Conservation (phyloP, 768 basidiomycete species). For the Auricularia sp. region DNA sequence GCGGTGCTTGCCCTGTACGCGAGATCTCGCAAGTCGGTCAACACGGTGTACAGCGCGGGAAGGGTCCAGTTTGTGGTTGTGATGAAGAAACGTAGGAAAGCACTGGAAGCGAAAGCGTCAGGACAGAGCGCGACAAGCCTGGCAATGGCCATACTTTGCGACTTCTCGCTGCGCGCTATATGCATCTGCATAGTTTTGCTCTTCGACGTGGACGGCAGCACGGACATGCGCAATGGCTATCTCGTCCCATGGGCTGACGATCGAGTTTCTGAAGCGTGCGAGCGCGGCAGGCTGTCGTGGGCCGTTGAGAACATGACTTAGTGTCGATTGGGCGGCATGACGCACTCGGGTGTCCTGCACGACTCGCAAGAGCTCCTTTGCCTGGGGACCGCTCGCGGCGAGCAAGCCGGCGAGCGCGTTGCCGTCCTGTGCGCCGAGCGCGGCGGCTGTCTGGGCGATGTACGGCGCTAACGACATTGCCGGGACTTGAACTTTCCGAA, state of each 20-base stretch:
- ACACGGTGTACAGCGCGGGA: slow-evolving; percentile 68
- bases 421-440: not conserved
- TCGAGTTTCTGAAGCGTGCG: slow-evolving; percentile 45
- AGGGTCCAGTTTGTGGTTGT: slow-evolving; percentile 81
- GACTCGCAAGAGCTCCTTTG: not conserved
- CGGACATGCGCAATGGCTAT: slow-evolving; percentile 76
- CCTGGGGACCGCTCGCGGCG: not conserved
- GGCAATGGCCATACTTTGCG: slow-evolving; percentile 33
- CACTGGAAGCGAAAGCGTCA: slow-evolving; percentile 24
- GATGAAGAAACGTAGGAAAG: slow-evolving; percentile 71
- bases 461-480: slow-evolving; percentile 1
- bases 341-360: not conserved
- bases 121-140: not conserved
- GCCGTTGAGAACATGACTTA: not conserved
- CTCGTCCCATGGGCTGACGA: slow-evolving; percentile 75
- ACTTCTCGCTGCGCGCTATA: slow-evolving; percentile 73
- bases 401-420: not conserved
- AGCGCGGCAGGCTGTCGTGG: slow-evolving; percentile 10
- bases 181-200: slow-evolving; percentile 56
- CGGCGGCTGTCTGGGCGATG: not conserved
- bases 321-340: not conserved
- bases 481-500: slow-evolving; percentile 4
- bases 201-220: slow-evolving; percentile 59
- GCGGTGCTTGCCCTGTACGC: slow-evolving; percentile 59
- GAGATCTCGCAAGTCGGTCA: slow-evolving; percentile 73